Conservation (phyloP, 116 monocot species). For the Dioscorea cayenensis region DNA sequence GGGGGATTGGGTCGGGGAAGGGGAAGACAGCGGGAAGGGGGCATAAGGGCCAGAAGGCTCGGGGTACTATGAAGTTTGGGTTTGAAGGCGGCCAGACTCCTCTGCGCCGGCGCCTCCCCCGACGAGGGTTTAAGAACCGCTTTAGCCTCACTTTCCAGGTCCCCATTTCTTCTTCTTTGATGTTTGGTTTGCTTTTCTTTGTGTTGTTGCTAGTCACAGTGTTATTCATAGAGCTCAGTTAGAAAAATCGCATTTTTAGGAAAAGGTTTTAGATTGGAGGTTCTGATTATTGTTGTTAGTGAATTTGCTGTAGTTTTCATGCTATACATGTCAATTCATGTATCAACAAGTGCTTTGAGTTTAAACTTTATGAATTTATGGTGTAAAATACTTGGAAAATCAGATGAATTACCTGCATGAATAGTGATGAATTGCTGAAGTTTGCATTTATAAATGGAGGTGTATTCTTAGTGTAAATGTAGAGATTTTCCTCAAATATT, state of each 20-base stretch:
- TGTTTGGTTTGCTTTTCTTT: not conserved
- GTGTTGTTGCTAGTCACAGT: not conserved
- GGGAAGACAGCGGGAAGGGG: conserved; percentile 93
- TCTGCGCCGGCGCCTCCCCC: conserved; percentile 63
- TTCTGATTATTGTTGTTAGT: not conserved
- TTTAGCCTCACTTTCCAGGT: conserved; percentile 93
- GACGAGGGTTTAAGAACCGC: conserved; percentile 81
- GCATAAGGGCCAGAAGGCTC: conserved; percentile 94
- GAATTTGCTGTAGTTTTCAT: not conserved
- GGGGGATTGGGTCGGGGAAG: conserved; percentile 90
- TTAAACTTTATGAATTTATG: too few relatives aligned
- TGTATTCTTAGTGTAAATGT: too few relatives aligned
- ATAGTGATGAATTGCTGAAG: too few relatives aligned
- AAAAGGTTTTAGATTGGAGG: not conserved
- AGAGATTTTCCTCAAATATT: too few relatives aligned
- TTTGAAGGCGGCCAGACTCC: conserved; percentile 99
- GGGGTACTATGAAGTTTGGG: conserved; percentile 81
- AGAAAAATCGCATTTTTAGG: not conserved
- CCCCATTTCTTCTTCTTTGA: not conserved
- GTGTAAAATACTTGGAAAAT: too few relatives aligned
- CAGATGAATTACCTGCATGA: too few relatives aligned
- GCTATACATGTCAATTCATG: too few relatives aligned
- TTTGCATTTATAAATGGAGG: too few relatives aligned
- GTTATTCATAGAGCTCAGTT: not conserved
- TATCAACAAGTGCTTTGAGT: too few relatives aligned